These are phyloP conservation scores for Leccinum obscurum DNA, from an alignment of 768 basidiomycete genomes.

Conservation along the genomic window DNA sequence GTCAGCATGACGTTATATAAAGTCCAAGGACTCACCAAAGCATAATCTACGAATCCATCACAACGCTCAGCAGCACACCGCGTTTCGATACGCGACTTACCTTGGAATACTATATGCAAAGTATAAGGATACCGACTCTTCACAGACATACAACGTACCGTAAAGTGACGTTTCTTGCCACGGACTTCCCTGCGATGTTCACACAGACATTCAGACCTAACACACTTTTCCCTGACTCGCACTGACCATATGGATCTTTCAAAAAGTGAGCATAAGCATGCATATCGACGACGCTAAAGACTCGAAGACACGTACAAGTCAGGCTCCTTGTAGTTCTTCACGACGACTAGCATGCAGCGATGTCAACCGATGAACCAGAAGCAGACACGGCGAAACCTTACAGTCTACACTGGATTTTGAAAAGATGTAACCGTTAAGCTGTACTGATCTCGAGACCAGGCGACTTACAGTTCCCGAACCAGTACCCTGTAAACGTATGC, in stretches of 20 bases:
- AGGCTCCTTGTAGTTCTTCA: constrained; percentile 65
- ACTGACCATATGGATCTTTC: constrained; percentile 79
- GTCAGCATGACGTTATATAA: constrained; percentile 1
- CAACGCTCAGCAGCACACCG: constrained; percentile 8
- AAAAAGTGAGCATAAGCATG: constrained; percentile 3
- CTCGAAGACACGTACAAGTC: constrained; percentile 63
- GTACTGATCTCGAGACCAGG: not conserved
- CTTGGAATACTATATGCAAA: constrained; percentile 67
- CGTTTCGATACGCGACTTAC: constrained; percentile 35
- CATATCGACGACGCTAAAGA: not conserved
- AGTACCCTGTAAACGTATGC: constrained; percentile 48
- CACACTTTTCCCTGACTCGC: constrained; percentile 27
- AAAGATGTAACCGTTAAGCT: not conserved
- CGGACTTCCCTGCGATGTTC: constrained; percentile 76
- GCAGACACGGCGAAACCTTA: constrained; percentile 32
- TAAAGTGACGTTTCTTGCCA: constrained; percentile 80
- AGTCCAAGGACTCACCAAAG: constrained; percentile 59
- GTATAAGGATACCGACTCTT: constrained; percentile 2
- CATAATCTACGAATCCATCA: constrained; percentile 61
- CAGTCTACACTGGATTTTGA: constrained; percentile 61
- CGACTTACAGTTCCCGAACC: constrained; percentile 70
- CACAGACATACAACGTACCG: constrained; percentile 46
- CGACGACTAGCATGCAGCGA: constrained; percentile 53
- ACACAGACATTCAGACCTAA: constrained; percentile 24
- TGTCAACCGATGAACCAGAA: not conserved